phyloP scores from a whole-genome alignment of 805 yeast species.

The Vanderwaltozyma tropicalis region DNA sequence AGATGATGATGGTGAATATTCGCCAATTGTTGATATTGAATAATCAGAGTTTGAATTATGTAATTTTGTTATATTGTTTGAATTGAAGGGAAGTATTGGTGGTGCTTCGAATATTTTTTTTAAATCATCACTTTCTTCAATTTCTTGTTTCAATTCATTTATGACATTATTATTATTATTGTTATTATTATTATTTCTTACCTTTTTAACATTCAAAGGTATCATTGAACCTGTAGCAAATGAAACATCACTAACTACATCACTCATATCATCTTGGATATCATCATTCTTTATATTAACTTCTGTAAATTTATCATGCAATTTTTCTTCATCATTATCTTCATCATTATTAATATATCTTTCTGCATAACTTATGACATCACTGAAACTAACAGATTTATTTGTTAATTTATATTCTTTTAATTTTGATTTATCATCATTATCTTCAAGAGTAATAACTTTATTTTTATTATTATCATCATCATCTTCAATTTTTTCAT shows the following conservation, averaged over 20 bases:
- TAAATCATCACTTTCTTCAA: conserved; percentile 12
- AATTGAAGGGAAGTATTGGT: conserved; percentile 20
- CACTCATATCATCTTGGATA: conserved; percentile 21
- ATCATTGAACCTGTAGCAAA: conserved; percentile 22
- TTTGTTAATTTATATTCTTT: conserved; percentile 10
- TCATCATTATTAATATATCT: conserved; percentile 21
- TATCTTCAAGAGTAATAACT: conserved; percentile 2
- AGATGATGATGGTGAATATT: conserved; percentile 36
- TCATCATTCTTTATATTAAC: conserved; percentile 23
- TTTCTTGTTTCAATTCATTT: background rate
- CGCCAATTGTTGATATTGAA: conserved; percentile 35
- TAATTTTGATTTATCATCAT: conserved; percentile 1
- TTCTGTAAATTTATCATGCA: conserved; percentile 30
- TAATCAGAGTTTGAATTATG: conserved; percentile 26
- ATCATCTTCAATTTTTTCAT: conserved; percentile 5
- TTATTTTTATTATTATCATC: conserved; percentile 1
- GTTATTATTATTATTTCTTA: conserved; percentile 4
- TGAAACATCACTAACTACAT: conserved; percentile 27
- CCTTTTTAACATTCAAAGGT: conserved; percentile 21
- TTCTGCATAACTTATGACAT: conserved; percentile 27
- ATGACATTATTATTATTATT: conserved; percentile 2
- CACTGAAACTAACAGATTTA: conserved; percentile 28
- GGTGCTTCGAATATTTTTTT: conserved; percentile 22
- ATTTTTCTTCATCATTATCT: conserved; percentile 18
- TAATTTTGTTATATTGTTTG: conserved; percentile 9